Evolutionary conservation across 2,329 filamentous ascomycete species (phyloP).

Genomic region (Talaromyces sp.): DNA sequence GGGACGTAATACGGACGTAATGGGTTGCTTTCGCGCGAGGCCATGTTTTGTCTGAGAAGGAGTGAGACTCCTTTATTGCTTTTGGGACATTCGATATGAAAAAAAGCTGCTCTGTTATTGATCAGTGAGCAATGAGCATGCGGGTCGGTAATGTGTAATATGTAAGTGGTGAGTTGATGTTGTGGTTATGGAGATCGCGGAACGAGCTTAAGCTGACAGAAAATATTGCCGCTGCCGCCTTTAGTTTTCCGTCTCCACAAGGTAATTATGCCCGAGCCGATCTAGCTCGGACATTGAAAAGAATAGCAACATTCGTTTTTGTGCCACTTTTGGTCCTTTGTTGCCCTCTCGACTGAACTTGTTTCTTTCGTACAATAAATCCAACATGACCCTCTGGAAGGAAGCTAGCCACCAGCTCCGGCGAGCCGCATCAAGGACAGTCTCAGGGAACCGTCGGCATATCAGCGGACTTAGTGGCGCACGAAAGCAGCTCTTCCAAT

Average conservation of each 20-base stretch:
- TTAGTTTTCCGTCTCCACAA: conserved; percentile 12
- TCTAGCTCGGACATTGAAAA: not conserved
- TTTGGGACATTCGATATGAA: conserved; percentile 5
- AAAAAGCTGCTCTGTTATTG: not conserved
- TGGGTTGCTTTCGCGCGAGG: conserved; percentile 48
- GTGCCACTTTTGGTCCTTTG: not conserved
- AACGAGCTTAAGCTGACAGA: not conserved
- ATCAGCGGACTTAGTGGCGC: conserved; percentile 24
- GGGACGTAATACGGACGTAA: conserved; percentile 61
- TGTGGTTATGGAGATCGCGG: not conserved
- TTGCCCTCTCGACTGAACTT: not conserved
- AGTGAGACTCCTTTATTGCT: not conserved
- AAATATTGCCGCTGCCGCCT: conserved; percentile 8
- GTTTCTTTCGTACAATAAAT: not conserved
- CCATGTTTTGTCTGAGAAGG: conserved; percentile 19
- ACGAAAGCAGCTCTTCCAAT: conserved; percentile 16
- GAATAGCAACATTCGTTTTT: not conserved
- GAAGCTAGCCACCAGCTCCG: conserved; percentile 33
- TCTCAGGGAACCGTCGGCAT: conserved; percentile 54
- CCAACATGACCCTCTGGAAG: conserved; percentile 34
- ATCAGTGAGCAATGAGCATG: not conserved
- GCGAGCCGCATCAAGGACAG: conserved; percentile 54
- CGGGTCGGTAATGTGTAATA: not conserved
- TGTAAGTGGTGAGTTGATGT: not conserved
- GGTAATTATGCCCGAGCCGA: not conserved